Evolutionary conservation across 2,329 filamentous ascomycete genomes (phyloP).

Genomic region (Fusarium keratoplasticum): DNA sequence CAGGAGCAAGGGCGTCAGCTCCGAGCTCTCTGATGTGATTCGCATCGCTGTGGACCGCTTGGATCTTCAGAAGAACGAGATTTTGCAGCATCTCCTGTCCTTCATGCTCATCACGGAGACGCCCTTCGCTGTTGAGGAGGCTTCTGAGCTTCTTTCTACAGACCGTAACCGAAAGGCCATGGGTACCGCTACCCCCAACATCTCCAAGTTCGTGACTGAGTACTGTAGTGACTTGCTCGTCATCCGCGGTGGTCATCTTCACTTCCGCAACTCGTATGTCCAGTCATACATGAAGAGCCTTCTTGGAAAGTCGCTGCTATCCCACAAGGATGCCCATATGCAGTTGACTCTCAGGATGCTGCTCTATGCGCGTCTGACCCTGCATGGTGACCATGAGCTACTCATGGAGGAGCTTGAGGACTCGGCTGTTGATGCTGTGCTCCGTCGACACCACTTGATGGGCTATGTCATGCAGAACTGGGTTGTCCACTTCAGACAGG

Average conservation of each 20-base stretch:
- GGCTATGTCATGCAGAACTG: conserved; percentile 52
- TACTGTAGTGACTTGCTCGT: conserved; percentile 45
- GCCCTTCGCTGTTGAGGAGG: conserved; percentile 48
- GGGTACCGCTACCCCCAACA: conserved; percentile 8
- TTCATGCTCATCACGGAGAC: conserved; percentile 50
- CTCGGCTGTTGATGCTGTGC: conserved; percentile 37
- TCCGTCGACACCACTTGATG: conserved; percentile 47
- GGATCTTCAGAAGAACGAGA: conserved; percentile 28
- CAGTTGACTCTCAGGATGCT: conserved; percentile 50
- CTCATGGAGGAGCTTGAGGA: conserved; percentile 34
- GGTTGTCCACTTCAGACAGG: conserved; percentile 51
- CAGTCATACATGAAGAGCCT: conserved; percentile 46
- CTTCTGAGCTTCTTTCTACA: conserved; percentile 49
- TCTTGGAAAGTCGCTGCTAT: conserved; percentile 50
- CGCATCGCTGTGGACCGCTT: conserved; percentile 12
- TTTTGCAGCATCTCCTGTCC: conserved; percentile 44
- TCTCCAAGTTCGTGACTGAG: conserved; percentile 32
- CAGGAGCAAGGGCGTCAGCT: conserved; percentile 15
- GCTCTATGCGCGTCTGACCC: conserved; percentile 48
- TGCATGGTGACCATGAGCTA: conserved; percentile 43
- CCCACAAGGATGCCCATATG: conserved; percentile 49
- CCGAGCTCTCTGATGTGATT: conserved; percentile 28
- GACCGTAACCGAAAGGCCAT: conserved; percentile 27
- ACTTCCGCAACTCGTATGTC: conserved; percentile 53
- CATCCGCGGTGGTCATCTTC: conserved; percentile 48